A percentile compares a stretch with the other conserved stretches of the same genome.
Evolutionary conservation across 805 yeast genomes (phyloP).

Genomic region (Cyberlindnera veronae): DNA sequence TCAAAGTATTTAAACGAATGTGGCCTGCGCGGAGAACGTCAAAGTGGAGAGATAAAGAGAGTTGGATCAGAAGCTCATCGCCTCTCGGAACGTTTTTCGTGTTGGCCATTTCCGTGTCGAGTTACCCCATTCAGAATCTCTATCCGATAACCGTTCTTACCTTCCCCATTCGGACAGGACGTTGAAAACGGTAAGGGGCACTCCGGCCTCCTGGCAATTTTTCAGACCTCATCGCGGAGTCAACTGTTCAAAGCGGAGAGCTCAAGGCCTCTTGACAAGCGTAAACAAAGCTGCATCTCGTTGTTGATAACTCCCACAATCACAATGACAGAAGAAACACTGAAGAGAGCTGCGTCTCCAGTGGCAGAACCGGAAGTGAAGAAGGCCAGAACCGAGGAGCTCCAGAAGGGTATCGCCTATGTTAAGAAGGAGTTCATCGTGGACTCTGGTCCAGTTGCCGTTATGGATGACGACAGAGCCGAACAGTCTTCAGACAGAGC

Average conservation of each 20-base stretch:
- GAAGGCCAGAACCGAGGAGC: conserved; percentile 13
- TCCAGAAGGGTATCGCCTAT: conserved; percentile 63
- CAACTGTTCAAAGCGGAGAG: background rate
- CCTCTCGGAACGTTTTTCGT: background rate
- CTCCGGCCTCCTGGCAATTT: background rate
- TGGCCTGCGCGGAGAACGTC: background rate
- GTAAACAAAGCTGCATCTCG: background rate
- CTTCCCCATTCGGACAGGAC: background rate
- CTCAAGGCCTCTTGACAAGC: background rate
- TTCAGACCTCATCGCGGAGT: conserved; percentile 1
- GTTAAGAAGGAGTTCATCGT: conserved; percentile 70
- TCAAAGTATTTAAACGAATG: background rate
- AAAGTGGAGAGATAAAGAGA: background rate
- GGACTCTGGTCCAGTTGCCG: conserved; percentile 23
- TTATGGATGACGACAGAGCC: conserved; percentile 44
- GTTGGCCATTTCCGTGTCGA: background rate
- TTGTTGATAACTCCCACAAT: background rate
- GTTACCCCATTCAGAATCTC: background rate
- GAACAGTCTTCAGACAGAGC: conserved; percentile 39
- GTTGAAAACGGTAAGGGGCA: background rate
- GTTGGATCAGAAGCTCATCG: background rate
- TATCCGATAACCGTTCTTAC: background rate
- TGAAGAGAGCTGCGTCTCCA: conserved; percentile 24
- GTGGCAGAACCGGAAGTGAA: conserved; percentile 10
- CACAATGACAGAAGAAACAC: conserved; percentile 14